Evolutionary conservation across 345 rosid genomes (phyloP), one percentile per base, ranked within the genome.

Genomic region (Sonneratia alba): DNA sequence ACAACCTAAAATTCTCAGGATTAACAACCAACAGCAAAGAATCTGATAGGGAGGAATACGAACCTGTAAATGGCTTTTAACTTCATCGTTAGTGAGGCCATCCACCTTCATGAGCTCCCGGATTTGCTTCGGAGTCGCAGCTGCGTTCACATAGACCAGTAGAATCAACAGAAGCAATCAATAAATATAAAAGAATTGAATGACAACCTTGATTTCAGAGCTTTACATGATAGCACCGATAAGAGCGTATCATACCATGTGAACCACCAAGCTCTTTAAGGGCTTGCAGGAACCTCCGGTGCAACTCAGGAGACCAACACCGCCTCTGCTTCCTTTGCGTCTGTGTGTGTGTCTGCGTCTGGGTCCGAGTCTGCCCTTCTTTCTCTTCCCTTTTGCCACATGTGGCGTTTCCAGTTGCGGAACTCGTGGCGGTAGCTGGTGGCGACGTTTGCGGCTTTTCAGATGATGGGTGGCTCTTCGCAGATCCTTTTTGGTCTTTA

Each of bases 1-100:
- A 27, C 32, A 12, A 49, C 55, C 13, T 49, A 19, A 21, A 22
- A 3, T 6, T 56, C 24, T 56, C 62, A 3, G 32, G n/a, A 40
- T 43, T 45, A 8, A 49, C 55, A 69, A 69, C 43, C 34, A 13
- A 47, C 36, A n/a, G 47, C 32, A 27, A 27, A 27, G 32, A 71
- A 27, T 40, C 43, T 4, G 43, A 40, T 8, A 4, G 43, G 9
- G 14, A 9, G 9, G 4, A 56, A 59, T 59, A 71, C 51, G 13
- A 51, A 93, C 98, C 98, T 94, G 98, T 78, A 94, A 85, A 89
- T 94, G 98, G 86, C 98, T 94, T 81, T 94, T 94, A 34, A 94
- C 98, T 90, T 94, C 98, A 75, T 91, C 98, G 34, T 91, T 94
- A 18, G 96, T 88, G 27, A 94, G 87, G 66, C 98, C 97, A 76